Base-by-base conservation (phyloP, 1,284 basidiomycete genomes). In the Sporisorium reilianum region DNA sequence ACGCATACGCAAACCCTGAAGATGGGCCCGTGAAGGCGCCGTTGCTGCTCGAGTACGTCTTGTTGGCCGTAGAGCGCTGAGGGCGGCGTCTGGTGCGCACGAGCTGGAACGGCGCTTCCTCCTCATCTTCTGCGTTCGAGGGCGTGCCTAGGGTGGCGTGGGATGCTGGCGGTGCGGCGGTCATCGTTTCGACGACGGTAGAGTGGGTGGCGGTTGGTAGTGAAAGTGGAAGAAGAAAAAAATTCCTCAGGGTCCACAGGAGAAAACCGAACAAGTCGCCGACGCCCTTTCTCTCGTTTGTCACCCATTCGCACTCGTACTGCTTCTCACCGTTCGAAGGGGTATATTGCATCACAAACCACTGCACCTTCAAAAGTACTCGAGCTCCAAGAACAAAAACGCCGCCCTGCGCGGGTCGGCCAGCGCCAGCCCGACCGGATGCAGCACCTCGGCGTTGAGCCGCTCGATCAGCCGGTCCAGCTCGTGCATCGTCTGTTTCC, bases 401-500 rank as follows among this genome's bases (percentile, higher is more conserved):
- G 91, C 94, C 63, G 91, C 90, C 78, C 88, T 89, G 41, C 88
- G 87, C 2, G 93, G 94, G 89, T 92, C 92, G 30, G 93, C 86
- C 49, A 95, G 89, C 72, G 93, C 91, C 74, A 95, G 85, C 3
- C 93, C 94, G 5, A 87, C 90, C 1, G 91, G 91, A 81, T 95
- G 92, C 85, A 90, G 93, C 20, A 91, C 69, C 49, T 88, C 87
- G 26, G 82, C 83, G 82, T 95, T 95, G 55, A 90, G 85, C 52
- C 89, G 87, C 36, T 89, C 88, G 52, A 95, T 88, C 41, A 89
- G 86, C 20, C 84, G 75, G 53, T 88, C 86, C 40, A 95, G 85
- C 60, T 89, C 88, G n/a, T 83, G 83, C 91, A 95, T 93, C 84
- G 92, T 90, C 94, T 94, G 77, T 18, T 5, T 5, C 3, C 16